Base-by-base conservation (phyloP, 2,329 filamentous ascomycete genomes). In the Zasmidium citrigriseum region DNA sequence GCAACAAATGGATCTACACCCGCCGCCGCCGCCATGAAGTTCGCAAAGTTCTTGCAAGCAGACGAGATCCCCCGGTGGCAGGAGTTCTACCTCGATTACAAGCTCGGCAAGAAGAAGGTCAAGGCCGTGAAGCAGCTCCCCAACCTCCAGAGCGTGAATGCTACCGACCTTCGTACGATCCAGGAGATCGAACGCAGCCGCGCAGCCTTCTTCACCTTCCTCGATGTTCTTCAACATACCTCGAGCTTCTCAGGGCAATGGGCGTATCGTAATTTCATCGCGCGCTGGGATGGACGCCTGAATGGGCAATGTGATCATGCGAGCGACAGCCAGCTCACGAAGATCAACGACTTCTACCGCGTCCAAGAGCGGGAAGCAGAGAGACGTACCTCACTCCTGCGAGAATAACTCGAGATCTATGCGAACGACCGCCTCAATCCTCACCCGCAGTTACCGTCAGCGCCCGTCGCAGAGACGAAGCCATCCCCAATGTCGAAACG, bases 51-150 rank as follows among this genome's bases (percentile, higher is more conserved):
- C 78, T 83, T 96, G 63, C 91, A 96, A 72, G 85, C 89, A 71
- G 90, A 96, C 69, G 84, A 92, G 54, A 91, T 97, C 64, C 93
- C 93, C 72, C 93, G 97, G 84, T 98, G 93, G 93, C 86, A 90
- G 70, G 84, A 88, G 74, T 96, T 96, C 76, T 98, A 97, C 75
- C 83, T 98, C 67, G 86, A 97, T 76, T 98, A 98, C 82, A 96
- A 96, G 82, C 53, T 55, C 27, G 62, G 54, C 12, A 64, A 62
- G 46, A 58, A 62, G 46, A 51, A 55, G 24, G 21, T 62, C 24
- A 52, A 38, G 7, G 48, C 34, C 4, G 4, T 41, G 5, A 51
- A 51, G 24, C 24, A 51, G 25, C 25, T 38, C 5, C 34, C 34
- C 4, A n/a, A 9, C 4, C 34, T 41, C 34, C 48, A 18, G 11